phyloP scores from a whole-genome alignment of 2,329 filamentous ascomycete species.

The Sphaerostilbella broomeana region DNA sequence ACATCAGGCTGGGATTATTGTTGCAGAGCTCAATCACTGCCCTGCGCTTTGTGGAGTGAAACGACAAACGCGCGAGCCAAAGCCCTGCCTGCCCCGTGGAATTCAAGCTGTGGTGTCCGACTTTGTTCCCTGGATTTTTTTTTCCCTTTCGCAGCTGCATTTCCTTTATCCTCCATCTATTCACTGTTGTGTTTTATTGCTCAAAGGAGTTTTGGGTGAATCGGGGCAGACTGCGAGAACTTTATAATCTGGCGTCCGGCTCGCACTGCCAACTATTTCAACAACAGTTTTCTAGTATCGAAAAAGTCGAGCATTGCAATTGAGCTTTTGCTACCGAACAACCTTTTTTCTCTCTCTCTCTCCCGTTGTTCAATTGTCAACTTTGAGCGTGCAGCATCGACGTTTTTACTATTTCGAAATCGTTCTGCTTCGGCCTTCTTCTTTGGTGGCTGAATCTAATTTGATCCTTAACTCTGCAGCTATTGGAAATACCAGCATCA shows the following conservation, averaged over 20 bases:
- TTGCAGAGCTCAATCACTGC: conserved; percentile 9
- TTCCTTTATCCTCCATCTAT: neutral
- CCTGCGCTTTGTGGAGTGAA: conserved; percentile 6
- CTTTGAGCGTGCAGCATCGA: neutral
- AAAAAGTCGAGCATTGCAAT: too few relatives aligned
- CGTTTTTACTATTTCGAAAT: too few relatives aligned
- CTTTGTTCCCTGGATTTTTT: neutral
- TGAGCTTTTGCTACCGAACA: too few relatives aligned
- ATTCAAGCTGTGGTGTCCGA: neutral
- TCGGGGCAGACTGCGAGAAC: neutral
- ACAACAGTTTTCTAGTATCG: too few relatives aligned
- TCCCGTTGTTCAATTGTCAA: neutral
- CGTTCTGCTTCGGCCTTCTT: too few relatives aligned
- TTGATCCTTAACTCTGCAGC: too few relatives aligned
- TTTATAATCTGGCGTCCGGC: neutral
- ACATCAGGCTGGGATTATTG: conserved; percentile 7
- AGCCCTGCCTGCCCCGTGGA: conserved; percentile 5
- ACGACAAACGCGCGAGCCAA: conserved; percentile 2
- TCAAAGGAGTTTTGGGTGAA: too few relatives aligned
- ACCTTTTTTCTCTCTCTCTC: too few relatives aligned
- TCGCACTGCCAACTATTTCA: too few relatives aligned
- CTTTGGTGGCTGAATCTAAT: too few relatives aligned
- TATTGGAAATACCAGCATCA: neutral
- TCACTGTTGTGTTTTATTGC: neutral
- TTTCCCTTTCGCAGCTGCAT: neutral